These are phyloP conservation scores for Termitomyces eurrhizus DNA, from an alignment of 768 basidiomycete species.

Conservation along the genomic window DNA sequence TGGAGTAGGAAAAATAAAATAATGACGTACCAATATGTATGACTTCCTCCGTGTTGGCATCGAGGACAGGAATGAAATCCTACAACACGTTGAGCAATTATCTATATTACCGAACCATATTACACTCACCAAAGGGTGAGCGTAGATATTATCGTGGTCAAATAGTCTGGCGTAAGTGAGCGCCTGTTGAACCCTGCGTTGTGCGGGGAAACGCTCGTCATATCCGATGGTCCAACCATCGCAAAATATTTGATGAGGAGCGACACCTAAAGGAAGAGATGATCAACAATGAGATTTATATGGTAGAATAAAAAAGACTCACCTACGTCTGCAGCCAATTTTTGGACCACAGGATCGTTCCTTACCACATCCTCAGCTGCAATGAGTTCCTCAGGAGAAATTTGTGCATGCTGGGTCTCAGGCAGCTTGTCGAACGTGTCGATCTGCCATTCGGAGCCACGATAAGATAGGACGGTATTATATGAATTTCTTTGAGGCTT, in stretches of 20 bases:
- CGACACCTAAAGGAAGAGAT: conserved; percentile 44
- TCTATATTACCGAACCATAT: conserved; percentile 10
- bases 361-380: conserved; percentile 75
- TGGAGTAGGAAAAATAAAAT: background rate
- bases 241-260: conserved; percentile 65
- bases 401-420: conserved; percentile 73
- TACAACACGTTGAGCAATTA: conserved; percentile 23
- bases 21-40: conserved; percentile 56
- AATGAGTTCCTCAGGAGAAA: conserved; percentile 81
- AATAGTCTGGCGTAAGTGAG: conserved; percentile 72
- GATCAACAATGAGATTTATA: background rate
- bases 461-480: conserved; percentile 53
- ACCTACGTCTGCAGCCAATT: conserved; percentile 79
- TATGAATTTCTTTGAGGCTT: conserved; percentile 36
- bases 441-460: conserved; percentile 55
- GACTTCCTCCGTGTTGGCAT: conserved; percentile 69
- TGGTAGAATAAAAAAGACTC: conserved; percentile 13
- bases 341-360: conserved; percentile 59
- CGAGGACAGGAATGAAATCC: conserved; percentile 76
- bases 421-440: conserved; percentile 55
- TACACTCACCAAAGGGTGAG: conserved; percentile 71
- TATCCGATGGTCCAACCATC: conserved; percentile 94
- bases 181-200: conserved; percentile 73
- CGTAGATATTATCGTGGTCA: conserved; percentile 83
- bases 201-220: conserved; percentile 78